These are phyloP conservation scores for Ilex paraguariensis DNA, from an alignment of 305 asterid genomes.

Conservation along the genomic window DNA sequence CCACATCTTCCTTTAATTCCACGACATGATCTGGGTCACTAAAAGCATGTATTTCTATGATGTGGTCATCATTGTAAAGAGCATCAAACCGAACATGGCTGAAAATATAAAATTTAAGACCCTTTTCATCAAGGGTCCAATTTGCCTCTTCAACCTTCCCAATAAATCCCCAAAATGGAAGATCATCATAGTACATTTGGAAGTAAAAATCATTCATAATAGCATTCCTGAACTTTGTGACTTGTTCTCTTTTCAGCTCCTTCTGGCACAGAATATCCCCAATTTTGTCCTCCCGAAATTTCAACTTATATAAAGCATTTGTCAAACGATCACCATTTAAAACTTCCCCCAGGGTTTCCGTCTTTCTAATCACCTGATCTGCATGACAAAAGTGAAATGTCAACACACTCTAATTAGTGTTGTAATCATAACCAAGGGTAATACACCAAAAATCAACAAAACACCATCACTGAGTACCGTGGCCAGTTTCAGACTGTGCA, in stretches of 20 bases:
- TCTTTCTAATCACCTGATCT: conserved; percentile 59
- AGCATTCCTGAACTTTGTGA: conserved; percentile 62
- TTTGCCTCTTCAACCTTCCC: conserved; percentile 78
- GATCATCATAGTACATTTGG: conserved; percentile 88
- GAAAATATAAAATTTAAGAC: conserved; percentile 56
- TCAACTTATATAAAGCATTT: conserved; percentile 53
- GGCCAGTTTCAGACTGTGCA: too few relatives aligned
- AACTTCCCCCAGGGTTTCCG: conserved; percentile 73
- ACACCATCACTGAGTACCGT: too few relatives aligned
- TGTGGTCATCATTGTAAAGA: conserved; percentile 61
- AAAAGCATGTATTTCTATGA: conserved; percentile 68
- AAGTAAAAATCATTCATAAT: conserved; percentile 62
- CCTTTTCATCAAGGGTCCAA: conserved; percentile 36
- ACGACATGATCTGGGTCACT: conserved; percentile 65
- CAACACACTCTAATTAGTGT: background rate
- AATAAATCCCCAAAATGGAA: conserved; percentile 89
- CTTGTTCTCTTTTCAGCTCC: conserved; percentile 42
- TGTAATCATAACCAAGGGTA: background rate
- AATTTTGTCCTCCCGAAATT: conserved; percentile 55
- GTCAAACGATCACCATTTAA: conserved; percentile 65
- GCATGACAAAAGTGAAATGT: conserved; percentile 19
- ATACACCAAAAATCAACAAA: too few relatives aligned
- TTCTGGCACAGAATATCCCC: conserved; percentile 53
- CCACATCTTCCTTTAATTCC: conserved; percentile 64
- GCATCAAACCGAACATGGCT: conserved; percentile 67